Base-by-base conservation (phyloP, 768 basidiomycete genomes). In the Nidula microcarpa region DNA sequence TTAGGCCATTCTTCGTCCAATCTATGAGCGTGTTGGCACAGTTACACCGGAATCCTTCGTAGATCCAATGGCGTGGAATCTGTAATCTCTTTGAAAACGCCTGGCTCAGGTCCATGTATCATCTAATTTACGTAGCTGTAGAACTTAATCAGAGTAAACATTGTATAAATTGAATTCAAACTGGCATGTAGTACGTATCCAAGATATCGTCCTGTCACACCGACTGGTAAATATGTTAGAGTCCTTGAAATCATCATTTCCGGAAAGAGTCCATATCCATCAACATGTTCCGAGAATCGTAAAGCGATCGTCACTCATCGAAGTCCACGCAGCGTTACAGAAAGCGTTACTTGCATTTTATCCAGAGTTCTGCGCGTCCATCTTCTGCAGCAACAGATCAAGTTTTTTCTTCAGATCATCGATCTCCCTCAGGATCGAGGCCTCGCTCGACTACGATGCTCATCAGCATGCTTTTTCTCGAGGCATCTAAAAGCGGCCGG, bases 1-100 rank as follows among this genome's bases (percentile, higher is more conserved):
- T 96, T 59, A 80, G 92, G 36, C 91, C 94, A 2, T 91, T 91
- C 74, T 94, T 95, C 62, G 75, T 88, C 34, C 85, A 84, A 57
- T 82, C 91, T 0, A 94, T 94, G 91, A 76, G 79, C 53, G 68
- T 89, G 43, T 70, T 92, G 43, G 82, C 77, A 0, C 82, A 87
- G 55, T 74, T 92, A n/a, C 64, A 67, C 8, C 68, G 68, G 37
- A 64, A 62, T 54, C 65, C 65, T 43, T 53, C 46, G 48, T 57
- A 44, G 61, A 61, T 34, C 57, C 52, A 30, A 54, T 53, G 45
- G 45, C 51, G 35, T 45, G 18, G 43, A 54, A 51, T 43, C 17
- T 23, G 33, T 18, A 39, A 39, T 49, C 32, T 48, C 13, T 23
- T 39, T 49, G 39, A 53, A 33, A 53, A 36, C 53, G 33, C 37